phyloP scores from a whole-genome alignment of 306 rosid species.

The Mimosa pudica region DNA sequence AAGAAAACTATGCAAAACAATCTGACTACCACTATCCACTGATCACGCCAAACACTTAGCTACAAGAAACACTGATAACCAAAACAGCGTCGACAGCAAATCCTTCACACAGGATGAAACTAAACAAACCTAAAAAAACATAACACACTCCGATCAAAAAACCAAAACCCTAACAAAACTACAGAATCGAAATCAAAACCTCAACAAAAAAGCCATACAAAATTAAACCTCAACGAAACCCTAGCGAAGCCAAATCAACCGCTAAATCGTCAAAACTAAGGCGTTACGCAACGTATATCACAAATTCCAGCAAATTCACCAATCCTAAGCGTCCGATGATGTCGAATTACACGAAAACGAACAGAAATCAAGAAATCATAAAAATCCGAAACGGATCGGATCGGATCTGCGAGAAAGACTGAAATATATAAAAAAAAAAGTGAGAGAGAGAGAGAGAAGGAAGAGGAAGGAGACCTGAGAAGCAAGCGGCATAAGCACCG shows the following conservation, averaged over 20 bases:
- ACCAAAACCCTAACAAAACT: neutral
- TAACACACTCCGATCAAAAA: neutral
- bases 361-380: neutral
- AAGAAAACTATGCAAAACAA: neutral
- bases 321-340: neutral
- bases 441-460: neutral
- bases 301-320: neutral
- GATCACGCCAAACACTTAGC: neutral
- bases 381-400: neutral
- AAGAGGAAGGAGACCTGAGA: conserved; percentile 42
- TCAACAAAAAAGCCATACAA: neutral
- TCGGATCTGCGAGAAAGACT: conserved; percentile 3
- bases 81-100: neutral
- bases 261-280: conserved; percentile 3
- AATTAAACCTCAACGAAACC: neutral
- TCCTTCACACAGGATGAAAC: neutral
- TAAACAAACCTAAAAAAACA: neutral
- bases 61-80: neutral
- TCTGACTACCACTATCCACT: neutral
- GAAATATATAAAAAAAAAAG: neutral
- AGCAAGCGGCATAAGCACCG: conserved; percentile 70
- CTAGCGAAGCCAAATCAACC: neutral
- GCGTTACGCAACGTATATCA: neutral
- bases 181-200: neutral
- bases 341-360: neutral